These are phyloP conservation scores for Colletotrichum melonis DNA, from an alignment of 2,329 filamentous ascomycete genomes.

Conservation along the genomic window DNA sequence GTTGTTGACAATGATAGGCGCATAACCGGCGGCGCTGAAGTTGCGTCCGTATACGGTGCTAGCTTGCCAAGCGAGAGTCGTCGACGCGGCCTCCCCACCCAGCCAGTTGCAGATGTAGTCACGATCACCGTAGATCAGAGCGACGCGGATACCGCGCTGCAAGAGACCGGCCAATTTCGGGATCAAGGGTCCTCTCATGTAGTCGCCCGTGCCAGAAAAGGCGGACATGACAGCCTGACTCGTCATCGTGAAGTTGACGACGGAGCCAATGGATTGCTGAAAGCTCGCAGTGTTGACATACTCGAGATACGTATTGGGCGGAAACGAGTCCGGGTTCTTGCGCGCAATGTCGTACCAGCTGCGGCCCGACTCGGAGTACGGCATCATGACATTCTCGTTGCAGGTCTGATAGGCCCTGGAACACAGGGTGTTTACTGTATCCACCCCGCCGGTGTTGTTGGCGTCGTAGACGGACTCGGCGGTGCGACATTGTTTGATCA, in stretches of 20 bases:
- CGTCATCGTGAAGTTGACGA: slow-evolving; percentile 66
- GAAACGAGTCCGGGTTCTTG: slow-evolving; percentile 68
- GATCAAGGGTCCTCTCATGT: slow-evolving; percentile 71
- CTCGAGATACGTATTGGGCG: slow-evolving; percentile 68
- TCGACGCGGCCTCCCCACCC: slow-evolving; percentile 80
- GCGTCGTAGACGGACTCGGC: slow-evolving; percentile 30
- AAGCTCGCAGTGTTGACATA: slow-evolving; percentile 72
- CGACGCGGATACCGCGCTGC: slow-evolving; percentile 73
- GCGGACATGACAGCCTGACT: slow-evolving; percentile 58
- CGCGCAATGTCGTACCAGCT: slow-evolving; percentile 73
- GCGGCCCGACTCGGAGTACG: slow-evolving; percentile 66
- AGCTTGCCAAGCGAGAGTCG: slow-evolving; percentile 66
- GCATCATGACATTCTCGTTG: slow-evolving; percentile 64
- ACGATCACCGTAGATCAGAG: slow-evolving; percentile 76
- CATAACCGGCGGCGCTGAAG: slow-evolving; percentile 78
- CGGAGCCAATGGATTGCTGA: slow-evolving; percentile 67
- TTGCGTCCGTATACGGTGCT: slow-evolving; percentile 57
- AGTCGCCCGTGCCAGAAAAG: slow-evolving; percentile 67
- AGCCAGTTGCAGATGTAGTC: slow-evolving; percentile 77
- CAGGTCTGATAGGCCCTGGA: slow-evolving; percentile 47
- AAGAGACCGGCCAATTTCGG: slow-evolving; percentile 70
- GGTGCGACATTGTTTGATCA: slow-evolving; percentile 35
- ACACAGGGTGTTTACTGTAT: slow-evolving; percentile 28
- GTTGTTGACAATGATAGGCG: slow-evolving; percentile 75
- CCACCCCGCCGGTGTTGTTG: slow-evolving; percentile 27